phyloP scores from a whole-genome alignment of 1,139 yeast species.

The Candida neerlandica region DNA sequence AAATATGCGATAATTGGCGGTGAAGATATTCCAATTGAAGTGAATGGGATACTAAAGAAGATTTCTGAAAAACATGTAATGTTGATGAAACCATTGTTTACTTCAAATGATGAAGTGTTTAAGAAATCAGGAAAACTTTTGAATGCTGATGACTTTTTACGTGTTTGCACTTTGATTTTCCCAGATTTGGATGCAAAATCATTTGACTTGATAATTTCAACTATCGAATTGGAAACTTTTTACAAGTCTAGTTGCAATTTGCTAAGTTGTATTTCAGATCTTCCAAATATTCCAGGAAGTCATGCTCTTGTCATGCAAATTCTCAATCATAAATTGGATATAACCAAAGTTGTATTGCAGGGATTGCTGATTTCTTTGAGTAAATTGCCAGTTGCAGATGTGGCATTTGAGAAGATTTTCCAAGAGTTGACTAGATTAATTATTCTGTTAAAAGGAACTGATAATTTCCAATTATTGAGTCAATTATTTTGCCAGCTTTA shows the following conservation, averaged over 20 bases:
- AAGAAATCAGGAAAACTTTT: constrained; percentile 29
- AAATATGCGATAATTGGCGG: constrained; percentile 42
- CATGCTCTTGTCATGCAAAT: constrained; percentile 40
- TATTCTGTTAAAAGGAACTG: constrained; percentile 35
- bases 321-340: constrained; percentile 32
- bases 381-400: constrained; percentile 38
- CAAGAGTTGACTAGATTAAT: constrained; percentile 36
- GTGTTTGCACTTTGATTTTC: constrained; percentile 34
- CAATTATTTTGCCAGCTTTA: constrained; percentile 32
- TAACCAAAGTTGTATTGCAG: constrained; percentile 32
- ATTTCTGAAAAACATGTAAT: constrained; percentile 35
- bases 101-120: constrained; percentile 28
- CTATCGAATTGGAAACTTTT: constrained; percentile 30
- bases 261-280: constrained; percentile 33
- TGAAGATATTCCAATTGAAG: constrained; percentile 34
- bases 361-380: constrained; percentile 30
- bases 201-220: constrained; percentile 25
- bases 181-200: constrained; percentile 26
- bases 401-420: constrained; percentile 30
- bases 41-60: constrained; percentile 23
- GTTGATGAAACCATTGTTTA: constrained; percentile 32
- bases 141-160: constrained; percentile 34
- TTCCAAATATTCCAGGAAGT: constrained; percentile 33
- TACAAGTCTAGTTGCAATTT: constrained; percentile 31
- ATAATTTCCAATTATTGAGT: constrained; percentile 27